These are phyloP conservation scores for Adenanthera pavonina DNA, from an alignment of 306 rosid genomes.

Conservation along the genomic window DNA sequence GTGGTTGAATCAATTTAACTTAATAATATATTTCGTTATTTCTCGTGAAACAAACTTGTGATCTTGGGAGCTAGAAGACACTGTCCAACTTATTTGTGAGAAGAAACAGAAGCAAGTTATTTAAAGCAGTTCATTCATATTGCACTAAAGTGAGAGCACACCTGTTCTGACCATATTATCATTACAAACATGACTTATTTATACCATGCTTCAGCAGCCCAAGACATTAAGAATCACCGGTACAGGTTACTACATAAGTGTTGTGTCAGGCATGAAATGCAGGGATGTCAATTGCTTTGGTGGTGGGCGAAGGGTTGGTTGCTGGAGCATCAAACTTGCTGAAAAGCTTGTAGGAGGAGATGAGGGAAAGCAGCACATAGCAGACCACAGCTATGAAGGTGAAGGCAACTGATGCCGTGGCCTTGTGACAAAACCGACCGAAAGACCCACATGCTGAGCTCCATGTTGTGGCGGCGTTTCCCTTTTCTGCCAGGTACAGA, in stretches of 20 bases:
- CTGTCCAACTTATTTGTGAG: background rate
- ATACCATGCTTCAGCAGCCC: constrained; percentile 2
- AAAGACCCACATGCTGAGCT: constrained; percentile 72
- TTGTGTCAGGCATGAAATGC: constrained; percentile 51
- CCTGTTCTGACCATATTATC: background rate
- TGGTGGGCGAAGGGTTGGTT: constrained; percentile 25
- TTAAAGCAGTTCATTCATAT: background rate
- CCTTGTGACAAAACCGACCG: constrained; percentile 70
- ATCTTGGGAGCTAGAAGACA: background rate
- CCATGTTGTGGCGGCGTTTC: constrained; percentile 64
- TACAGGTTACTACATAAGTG: background rate
- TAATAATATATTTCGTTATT: background rate
- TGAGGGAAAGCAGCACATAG: constrained; percentile 66
- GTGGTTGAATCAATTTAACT: too few relatives aligned
- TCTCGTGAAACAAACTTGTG: background rate
- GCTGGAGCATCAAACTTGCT: constrained; percentile 65
- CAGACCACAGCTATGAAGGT: constrained; percentile 64
- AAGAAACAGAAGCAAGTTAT: background rate
- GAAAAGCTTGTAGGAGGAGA: constrained; percentile 87
- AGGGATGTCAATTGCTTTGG: constrained; percentile 45
- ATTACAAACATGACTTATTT: background rate
- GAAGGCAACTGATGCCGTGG: constrained; percentile 56
- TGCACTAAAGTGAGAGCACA: background rate
- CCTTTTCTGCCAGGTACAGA: constrained; percentile 73
- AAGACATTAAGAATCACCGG: background rate